These are phyloP conservation scores for Xylaria palmicola DNA, from an alignment of 495 filamentous ascomycete genomes.

Conservation along the genomic window DNA sequence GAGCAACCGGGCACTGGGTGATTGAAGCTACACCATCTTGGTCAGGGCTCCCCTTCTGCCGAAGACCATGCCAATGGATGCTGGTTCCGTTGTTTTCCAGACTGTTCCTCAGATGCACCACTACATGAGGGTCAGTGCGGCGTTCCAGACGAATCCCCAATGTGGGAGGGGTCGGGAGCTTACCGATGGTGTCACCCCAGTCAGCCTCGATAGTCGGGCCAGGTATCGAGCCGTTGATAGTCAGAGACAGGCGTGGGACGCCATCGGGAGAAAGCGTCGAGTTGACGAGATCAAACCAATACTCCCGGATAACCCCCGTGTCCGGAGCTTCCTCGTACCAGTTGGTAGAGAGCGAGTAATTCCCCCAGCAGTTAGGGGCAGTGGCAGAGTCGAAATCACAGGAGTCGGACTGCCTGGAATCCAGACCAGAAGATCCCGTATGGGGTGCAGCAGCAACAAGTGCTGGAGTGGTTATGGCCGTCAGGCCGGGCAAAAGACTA, in stretches of 20 bases:
- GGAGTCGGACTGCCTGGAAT: conserved; percentile 13
- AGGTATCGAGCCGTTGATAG: conserved; percentile 47
- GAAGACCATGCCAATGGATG: conserved; percentile 58
- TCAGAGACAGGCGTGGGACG: conserved; percentile 36
- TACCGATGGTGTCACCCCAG: conserved; percentile 47
- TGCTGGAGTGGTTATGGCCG: conserved; percentile 7
- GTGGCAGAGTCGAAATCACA: conserved; percentile 25
- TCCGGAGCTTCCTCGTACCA: conserved; percentile 32
- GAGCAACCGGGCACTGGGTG: conserved; percentile 49
- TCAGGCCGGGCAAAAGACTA: conserved; percentile 8
- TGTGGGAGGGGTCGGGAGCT: neutral
- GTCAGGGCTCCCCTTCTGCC: conserved; percentile 36
- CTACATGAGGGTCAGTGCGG: conserved; percentile 8
- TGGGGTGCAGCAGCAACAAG: conserved; percentile 12
- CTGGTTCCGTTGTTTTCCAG: conserved; percentile 42
- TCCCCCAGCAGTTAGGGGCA: conserved; percentile 25
- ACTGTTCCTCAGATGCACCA: conserved; percentile 28
- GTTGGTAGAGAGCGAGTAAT: conserved; percentile 29
- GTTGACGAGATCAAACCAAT: conserved; percentile 45
- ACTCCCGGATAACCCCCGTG: conserved; percentile 46
- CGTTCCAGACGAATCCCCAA: neutral
- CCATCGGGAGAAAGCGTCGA: conserved; percentile 52
- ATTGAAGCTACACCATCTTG: conserved; percentile 46
- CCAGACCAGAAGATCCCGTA: neutral
- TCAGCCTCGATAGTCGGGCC: conserved; percentile 42